phyloP scores from a whole-genome alignment of 306 rosid species.

The Aeschynomene evenia region DNA sequence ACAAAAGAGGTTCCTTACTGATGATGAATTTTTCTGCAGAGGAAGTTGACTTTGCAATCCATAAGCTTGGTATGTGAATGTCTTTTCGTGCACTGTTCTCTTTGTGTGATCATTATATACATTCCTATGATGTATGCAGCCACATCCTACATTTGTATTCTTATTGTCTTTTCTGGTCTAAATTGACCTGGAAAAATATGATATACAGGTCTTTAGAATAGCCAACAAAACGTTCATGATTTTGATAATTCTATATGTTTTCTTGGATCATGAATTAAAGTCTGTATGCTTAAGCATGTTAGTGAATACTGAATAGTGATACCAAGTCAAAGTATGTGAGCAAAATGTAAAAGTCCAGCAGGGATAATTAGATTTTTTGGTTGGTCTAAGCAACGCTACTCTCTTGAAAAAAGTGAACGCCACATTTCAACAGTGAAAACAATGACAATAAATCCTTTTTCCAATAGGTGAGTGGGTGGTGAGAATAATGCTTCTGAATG shows the following conservation, averaged over 20 bases:
- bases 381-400: neutral
- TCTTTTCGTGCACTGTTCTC: constrained; percentile 8
- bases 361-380: constrained; percentile 3
- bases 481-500: neutral
- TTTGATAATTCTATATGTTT: neutral
- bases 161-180: neutral
- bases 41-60: constrained; percentile 78
- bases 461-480: neutral
- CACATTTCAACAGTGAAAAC: neutral
- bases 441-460: neutral
- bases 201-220: neutral
- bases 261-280: constrained; percentile 10
- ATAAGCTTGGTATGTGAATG: constrained; percentile 67
- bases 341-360: neutral
- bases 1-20: constrained; percentile 59
- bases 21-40: constrained; percentile 72
- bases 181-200: constrained; percentile 16
- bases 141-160: neutral
- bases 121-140: neutral
- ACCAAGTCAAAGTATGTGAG: neutral
- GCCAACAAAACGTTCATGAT: neutral
- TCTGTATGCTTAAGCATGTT: neutral
- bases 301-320: too few relatives aligned
- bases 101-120: constrained; percentile 2
- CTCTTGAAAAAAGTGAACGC: neutral